Conservation (phyloP, 768 basidiomycete species). For the Russula lepida region DNA sequence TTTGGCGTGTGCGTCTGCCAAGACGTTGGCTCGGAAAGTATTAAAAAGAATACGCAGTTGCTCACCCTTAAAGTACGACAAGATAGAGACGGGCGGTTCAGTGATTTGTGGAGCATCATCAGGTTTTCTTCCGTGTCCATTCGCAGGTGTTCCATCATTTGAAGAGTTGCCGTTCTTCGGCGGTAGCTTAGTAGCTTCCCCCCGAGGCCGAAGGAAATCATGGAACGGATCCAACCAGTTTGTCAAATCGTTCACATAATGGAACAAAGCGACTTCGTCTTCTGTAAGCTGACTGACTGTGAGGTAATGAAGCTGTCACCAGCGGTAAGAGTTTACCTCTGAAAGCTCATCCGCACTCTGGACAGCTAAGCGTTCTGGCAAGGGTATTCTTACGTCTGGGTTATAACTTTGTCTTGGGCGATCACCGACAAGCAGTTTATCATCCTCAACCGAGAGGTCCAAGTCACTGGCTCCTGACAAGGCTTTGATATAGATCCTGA, state of each 20-base stretch:
- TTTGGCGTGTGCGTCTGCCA: constrained; percentile 45
- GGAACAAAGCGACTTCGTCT: constrained; percentile 50
- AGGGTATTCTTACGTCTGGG: constrained; percentile 40
- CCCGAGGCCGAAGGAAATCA: constrained; percentile 62
- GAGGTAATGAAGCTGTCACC: constrained; percentile 4
- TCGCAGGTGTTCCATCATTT: constrained; percentile 50
- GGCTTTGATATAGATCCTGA: constrained; percentile 70
- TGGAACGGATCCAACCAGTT: constrained; percentile 77
- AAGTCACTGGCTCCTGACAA: constrained; percentile 75
- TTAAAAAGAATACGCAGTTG: neutral
- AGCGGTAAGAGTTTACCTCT: constrained; percentile 36
- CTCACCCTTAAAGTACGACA: constrained; percentile 46
- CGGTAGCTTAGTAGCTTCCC: constrained; percentile 68
- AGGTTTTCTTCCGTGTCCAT: constrained; percentile 54
- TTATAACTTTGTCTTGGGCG: constrained; percentile 57
- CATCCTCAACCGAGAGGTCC: constrained; percentile 64
- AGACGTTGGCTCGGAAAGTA: neutral
- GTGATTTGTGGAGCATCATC: constrained; percentile 61
- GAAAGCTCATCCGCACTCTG: constrained; percentile 42
- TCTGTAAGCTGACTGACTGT: constrained; percentile 46
- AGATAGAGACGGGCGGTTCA: constrained; percentile 48
- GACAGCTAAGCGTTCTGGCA: constrained; percentile 50
- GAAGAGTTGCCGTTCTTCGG: constrained; percentile 61
- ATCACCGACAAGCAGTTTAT: constrained; percentile 74
- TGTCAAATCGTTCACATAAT: constrained; percentile 53